A percentile compares a stretch with the other conserved stretches of the same genome.
These are phyloP conservation scores for Inga laurina DNA, from an alignment of 306 rosid genomes.

Conservation along the genomic window DNA sequence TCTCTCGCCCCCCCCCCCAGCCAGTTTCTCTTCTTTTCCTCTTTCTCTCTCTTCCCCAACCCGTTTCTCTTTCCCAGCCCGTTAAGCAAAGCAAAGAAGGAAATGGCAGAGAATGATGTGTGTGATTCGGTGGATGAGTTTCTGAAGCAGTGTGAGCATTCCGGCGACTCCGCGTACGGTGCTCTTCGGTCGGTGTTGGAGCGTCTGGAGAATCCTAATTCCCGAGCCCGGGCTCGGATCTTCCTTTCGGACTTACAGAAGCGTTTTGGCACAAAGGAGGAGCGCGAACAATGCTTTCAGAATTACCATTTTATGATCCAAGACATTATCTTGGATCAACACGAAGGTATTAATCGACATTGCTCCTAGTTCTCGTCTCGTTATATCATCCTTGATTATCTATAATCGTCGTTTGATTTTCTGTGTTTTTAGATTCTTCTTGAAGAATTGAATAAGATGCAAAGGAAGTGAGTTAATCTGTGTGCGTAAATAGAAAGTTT, in stretches of 20 bases:
- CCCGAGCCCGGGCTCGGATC: conserved; percentile 73
- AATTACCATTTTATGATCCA: conserved; percentile 84
- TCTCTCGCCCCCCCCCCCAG: too few relatives aligned
- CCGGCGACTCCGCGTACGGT: conserved; percentile 85
- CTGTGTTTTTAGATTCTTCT: not conserved
- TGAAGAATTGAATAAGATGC: not conserved
- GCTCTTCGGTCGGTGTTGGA: conserved; percentile 73
- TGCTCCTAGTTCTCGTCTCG: not conserved
- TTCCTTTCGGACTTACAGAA: conserved; percentile 78
- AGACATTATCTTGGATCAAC: conserved; percentile 73
- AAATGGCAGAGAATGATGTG: not conserved
- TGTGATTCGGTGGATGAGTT: conserved; percentile 63
- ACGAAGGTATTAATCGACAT: conserved; percentile 48
- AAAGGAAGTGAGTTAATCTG: not conserved
- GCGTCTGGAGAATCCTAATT: conserved; percentile 70
- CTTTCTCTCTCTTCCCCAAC: too few relatives aligned
- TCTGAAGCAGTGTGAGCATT: conserved; percentile 61
- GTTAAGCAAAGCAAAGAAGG: not conserved
- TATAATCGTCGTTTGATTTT: not conserved
- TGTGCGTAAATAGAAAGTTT: not conserved
- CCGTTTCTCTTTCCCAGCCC: too few relatives aligned
- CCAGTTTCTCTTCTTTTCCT: too few relatives aligned
- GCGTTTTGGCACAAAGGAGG: conserved; percentile 67
- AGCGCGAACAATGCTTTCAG: conserved; percentile 64
- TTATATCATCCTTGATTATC: not conserved